A percentile compares a stretch with the other conserved stretches of the same genome.
Conservation (phyloP, 208 protist species). For the Acanthamoeba triangularis region DNA sequence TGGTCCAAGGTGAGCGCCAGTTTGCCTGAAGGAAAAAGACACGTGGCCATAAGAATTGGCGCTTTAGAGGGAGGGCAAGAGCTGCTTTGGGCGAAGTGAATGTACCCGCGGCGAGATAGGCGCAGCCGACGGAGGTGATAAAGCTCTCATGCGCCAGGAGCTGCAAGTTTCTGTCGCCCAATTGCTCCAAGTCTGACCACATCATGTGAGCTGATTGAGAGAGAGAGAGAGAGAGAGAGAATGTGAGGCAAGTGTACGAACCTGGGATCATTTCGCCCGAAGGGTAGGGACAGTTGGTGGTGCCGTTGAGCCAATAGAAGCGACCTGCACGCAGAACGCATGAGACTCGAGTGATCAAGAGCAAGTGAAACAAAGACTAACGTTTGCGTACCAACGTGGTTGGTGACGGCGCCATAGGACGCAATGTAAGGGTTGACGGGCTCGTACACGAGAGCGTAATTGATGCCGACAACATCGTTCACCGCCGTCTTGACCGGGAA, state of each 20-base stretch:
- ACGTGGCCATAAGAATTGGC: too few relatives aligned
- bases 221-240: too few relatives aligned
- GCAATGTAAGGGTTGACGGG: conserved; percentile 66
- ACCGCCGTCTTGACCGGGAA: conserved; percentile 58
- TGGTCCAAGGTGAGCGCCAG: conserved; percentile 28
- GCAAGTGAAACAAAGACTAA: neutral
- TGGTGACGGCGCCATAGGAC: conserved; percentile 36
- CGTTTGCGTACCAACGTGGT: conserved; percentile 36
- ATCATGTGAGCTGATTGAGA: too few relatives aligned
- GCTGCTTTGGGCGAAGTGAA: too few relatives aligned
- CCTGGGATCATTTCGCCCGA: conserved; percentile 66
- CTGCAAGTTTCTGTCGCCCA: conserved; percentile 39
- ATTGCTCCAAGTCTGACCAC: conserved; percentile 25
- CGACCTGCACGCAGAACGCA: neutral
- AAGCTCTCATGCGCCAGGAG: conserved; percentile 37
- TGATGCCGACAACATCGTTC: conserved; percentile 66
- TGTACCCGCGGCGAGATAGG: conserved; percentile 48
- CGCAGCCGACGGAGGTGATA: conserved; percentile 45
- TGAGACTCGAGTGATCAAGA: neutral
- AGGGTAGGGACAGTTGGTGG: conserved; percentile 25
- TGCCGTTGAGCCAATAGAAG: conserved; percentile 59
- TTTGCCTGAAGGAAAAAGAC: conserved; percentile 2
- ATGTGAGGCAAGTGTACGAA: too few relatives aligned
- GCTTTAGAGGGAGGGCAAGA: too few relatives aligned
- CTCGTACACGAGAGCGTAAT: conserved; percentile 47